phyloP scores from a whole-genome alignment of 192 early-diverging fungal species.

The Coemansia furcata region DNA sequence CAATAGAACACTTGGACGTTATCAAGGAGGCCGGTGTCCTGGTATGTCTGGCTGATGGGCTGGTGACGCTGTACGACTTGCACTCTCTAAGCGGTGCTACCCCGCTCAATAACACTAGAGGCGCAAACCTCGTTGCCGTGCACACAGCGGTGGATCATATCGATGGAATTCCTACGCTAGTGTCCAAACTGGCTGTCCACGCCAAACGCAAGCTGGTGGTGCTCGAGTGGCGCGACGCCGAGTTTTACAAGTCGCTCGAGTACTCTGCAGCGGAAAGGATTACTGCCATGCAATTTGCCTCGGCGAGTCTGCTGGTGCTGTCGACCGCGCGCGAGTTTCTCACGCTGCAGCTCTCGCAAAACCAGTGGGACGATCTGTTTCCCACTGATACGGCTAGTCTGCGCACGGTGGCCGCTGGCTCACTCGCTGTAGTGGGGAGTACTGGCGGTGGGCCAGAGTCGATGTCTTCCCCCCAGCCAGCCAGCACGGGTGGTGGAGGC shows the following conservation, averaged over 20 bases:
- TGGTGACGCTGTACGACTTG: conserved; percentile 73
- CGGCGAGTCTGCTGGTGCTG: conserved; percentile 58
- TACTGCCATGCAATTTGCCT: conserved; percentile 74
- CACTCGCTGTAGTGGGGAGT: neutral
- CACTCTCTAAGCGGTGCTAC: conserved; percentile 65
- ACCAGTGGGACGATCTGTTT: conserved; percentile 52
- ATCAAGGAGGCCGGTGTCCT: conserved; percentile 73
- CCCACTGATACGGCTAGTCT: conserved; percentile 48
- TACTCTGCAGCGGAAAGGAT: conserved; percentile 68
- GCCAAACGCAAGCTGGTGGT: conserved; percentile 70
- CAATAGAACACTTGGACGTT: conserved; percentile 72
- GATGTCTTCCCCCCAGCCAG: conserved; percentile 7
- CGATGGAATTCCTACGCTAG: conserved; percentile 63
- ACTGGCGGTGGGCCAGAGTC: conserved; percentile 1
- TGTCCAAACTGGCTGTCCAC: conserved; percentile 72
- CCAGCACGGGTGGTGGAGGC: conserved; percentile 11
- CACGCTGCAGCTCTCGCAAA: conserved; percentile 47
- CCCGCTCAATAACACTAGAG: conserved; percentile 68
- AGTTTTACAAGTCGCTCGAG: conserved; percentile 71
- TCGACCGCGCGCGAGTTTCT: conserved; percentile 50
- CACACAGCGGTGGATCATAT: conserved; percentile 69
- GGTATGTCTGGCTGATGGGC: conserved; percentile 69
- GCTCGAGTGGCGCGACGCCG: conserved; percentile 73
- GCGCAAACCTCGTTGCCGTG: conserved; percentile 73
- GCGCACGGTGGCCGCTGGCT: conserved; percentile 37